These are phyloP conservation scores for Coriolopsis trogii DNA, from an alignment of 1,284 basidiomycete species.

Conservation along the genomic window DNA sequence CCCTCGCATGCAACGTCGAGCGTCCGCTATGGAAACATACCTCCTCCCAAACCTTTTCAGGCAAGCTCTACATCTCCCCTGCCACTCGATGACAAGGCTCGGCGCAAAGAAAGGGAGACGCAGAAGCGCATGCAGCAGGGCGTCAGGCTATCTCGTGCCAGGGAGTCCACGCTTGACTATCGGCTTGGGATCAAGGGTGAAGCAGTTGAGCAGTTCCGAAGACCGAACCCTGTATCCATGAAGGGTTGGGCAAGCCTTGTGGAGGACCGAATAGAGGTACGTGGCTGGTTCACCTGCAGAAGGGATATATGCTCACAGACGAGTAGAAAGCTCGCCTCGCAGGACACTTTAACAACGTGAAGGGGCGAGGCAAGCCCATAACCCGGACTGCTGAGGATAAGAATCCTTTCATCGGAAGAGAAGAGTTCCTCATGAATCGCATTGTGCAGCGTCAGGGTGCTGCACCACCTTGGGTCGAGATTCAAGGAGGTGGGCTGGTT, in stretches of 20 bases:
- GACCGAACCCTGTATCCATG: conserved; percentile 60
- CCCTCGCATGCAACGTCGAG: conserved; percentile 57
- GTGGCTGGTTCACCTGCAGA: conserved; percentile 15
- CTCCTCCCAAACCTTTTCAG: conserved; percentile 19
- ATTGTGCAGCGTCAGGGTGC: conserved; percentile 87
- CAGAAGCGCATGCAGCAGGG: conserved; percentile 55
- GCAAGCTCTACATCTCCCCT: conserved; percentile 33
- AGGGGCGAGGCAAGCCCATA: conserved; percentile 78
- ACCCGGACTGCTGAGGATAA: conserved; percentile 60
- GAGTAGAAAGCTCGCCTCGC: conserved; percentile 63
- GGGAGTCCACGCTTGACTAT: conserved; percentile 81
- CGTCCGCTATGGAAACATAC: conserved; percentile 51
- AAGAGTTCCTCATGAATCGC: conserved; percentile 87
- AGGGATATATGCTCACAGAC: background rate
- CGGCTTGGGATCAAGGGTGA: conserved; percentile 52
- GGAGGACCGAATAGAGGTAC: conserved; percentile 81
- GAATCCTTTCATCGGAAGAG: conserved; percentile 82
- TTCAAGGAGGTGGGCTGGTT: conserved; percentile 65
- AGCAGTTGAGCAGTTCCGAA: conserved; percentile 36
- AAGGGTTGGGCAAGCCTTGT: conserved; percentile 78
- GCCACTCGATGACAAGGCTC: conserved; percentile 51
- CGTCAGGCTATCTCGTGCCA: conserved; percentile 63
- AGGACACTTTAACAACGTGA: conserved; percentile 75
- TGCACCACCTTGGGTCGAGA: conserved; percentile 89
- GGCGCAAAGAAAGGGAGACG: conserved; percentile 53